A percentile compares a stretch with the other conserved stretches of the same genome.
Evolutionary conservation across 768 basidiomycete genomes (phyloP).

Genomic region (Chalciporus piperatus): DNA sequence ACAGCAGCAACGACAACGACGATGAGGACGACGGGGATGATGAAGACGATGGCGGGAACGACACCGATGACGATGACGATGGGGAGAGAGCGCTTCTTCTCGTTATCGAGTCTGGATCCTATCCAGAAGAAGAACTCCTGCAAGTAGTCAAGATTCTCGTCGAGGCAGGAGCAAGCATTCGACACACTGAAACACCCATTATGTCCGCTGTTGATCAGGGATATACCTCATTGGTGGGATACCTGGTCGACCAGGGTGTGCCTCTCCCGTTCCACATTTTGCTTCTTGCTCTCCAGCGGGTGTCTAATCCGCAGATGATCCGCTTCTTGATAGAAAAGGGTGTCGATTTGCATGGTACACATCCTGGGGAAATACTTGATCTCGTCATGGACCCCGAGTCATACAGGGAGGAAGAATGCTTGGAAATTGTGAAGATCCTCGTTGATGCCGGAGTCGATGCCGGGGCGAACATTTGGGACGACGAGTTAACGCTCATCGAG

Average conservation of each 20-base stretch:
- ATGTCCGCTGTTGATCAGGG: neutral
- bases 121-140: neutral
- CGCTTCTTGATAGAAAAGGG: neutral
- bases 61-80: too few species aligned
- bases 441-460: too few species aligned
- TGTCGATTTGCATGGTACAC: too few species aligned
- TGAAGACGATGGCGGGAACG: too few species aligned
- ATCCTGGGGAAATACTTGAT: too few species aligned
- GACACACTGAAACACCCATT: neutral
- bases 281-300: neutral
- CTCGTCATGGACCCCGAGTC: neutral
- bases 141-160: neutral
- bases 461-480: neutral
- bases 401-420: neutral
- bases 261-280: neutral
- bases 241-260: neutral
- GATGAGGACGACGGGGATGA: too few species aligned
- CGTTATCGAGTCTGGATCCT: neutral
- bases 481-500: too few species aligned
- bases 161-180: neutral
- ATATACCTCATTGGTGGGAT: neutral
- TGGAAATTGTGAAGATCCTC: neutral
- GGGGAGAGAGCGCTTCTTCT: neutral
- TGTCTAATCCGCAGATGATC: neutral
- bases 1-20: too few species aligned